These are phyloP conservation scores for Metschnikowia kofuensis DNA, from an alignment of 805 yeast species.

Conservation along the genomic window DNA sequence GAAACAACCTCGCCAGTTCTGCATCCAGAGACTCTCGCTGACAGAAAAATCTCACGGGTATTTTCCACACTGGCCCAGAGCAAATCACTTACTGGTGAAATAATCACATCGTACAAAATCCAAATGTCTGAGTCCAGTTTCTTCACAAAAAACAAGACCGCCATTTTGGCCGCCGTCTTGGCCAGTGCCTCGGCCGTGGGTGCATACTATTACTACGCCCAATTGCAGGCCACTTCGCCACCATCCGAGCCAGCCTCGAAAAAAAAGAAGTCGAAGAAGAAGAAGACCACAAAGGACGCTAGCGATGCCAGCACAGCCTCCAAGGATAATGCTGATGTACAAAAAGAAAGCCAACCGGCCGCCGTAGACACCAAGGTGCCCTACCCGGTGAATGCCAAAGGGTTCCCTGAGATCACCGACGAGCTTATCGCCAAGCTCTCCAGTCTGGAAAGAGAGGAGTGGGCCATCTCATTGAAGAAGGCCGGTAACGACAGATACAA, in stretches of 20 bases:
- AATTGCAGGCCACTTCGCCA: conserved; percentile 21
- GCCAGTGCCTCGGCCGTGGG: conserved; percentile 65
- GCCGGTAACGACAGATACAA: conserved; percentile 85
- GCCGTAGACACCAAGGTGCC: conserved; percentile 20
- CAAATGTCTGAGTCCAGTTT: conserved; percentile 27
- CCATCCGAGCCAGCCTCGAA: conserved; percentile 18
- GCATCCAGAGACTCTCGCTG: background rate
- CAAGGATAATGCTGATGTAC: background rate
- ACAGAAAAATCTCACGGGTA: background rate
- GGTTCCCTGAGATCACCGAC: conserved; percentile 56
- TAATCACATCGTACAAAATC: background rate
- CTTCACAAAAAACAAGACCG: conserved; percentile 56
- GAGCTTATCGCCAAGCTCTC: conserved; percentile 45
- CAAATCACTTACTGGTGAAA: background rate
- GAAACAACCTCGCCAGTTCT: background rate
- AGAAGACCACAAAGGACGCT: conserved; percentile 39
- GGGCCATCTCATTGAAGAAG: conserved; percentile 78
- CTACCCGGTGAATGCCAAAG: conserved; percentile 55
- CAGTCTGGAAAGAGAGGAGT: conserved; percentile 51
- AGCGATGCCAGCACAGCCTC: conserved; percentile 12
- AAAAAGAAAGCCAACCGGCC: conserved; percentile 1
- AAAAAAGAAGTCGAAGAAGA: conserved; percentile 44
- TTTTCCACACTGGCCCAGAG: background rate
- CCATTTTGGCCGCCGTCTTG: conserved; percentile 58
- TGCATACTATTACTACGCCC: conserved; percentile 50